phyloP scores from a whole-genome alignment of 2,329 filamentous ascomycete species.

The Calonectria henricotiae region DNA sequence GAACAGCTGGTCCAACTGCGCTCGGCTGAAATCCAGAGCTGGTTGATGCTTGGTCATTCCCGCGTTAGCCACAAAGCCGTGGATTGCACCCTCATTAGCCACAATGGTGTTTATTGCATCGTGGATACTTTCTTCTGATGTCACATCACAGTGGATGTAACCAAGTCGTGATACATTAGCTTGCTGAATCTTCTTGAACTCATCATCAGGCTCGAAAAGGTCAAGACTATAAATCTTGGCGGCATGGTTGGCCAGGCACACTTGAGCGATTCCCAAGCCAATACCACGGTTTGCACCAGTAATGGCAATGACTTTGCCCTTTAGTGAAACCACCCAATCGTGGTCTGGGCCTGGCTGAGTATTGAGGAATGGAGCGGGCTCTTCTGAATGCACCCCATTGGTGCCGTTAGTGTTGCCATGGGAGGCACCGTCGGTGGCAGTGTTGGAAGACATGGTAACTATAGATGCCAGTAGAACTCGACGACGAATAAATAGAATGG shows the following conservation, averaged over 20 bases:
- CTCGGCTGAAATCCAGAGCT: background rate
- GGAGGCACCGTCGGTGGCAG: background rate
- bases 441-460: background rate
- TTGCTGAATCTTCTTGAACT: constrained; percentile 13
- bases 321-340: constrained; percentile 6
- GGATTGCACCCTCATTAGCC: background rate
- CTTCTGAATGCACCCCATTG: background rate
- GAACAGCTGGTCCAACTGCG: constrained; percentile 9
- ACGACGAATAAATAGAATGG: background rate
- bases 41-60: constrained; percentile 20
- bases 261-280: constrained; percentile 2
- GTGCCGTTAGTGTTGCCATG: background rate
- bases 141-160: constrained; percentile 14
- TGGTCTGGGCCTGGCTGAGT: constrained; percentile 15
- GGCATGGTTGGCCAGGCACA: constrained; percentile 10
- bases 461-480: no score
- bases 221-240: constrained; percentile 12
- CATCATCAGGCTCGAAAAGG: constrained; percentile 2
- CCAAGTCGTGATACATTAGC: background rate
- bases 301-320: constrained; percentile 16
- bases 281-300: constrained; percentile 1
- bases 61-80: constrained; percentile 10
- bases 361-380: background rate
- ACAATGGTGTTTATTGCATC: constrained; percentile 4
- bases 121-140: constrained; percentile 16